Conservation (phyloP, 192 early-diverging fungal genomes). For the Coemansia sp. region DNA sequence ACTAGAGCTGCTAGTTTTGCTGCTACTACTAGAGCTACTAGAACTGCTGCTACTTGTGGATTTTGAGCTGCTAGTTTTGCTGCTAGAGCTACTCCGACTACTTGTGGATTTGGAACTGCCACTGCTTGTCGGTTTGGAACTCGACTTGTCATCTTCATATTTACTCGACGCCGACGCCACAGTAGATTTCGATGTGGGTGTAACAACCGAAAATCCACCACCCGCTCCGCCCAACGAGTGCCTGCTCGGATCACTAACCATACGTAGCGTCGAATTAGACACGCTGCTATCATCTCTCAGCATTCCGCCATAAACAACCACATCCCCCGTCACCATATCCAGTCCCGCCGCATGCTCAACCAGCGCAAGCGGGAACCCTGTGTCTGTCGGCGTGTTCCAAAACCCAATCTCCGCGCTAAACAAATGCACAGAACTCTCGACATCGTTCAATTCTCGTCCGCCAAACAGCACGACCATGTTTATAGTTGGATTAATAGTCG, state of each 20-base stretch:
- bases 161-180: neutral
- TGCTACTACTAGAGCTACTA: neutral
- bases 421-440: slow-evolving; percentile 18
- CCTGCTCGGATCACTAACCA: slow-evolving; percentile 27
- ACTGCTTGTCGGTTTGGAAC: neutral
- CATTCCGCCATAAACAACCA: slow-evolving; percentile 38
- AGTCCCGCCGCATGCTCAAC: slow-evolving; percentile 27
- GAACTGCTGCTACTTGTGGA: neutral
- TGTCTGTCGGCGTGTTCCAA: slow-evolving; percentile 32
- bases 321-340: slow-evolving; percentile 38
- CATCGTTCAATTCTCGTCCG: slow-evolving; percentile 17
- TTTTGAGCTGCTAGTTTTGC: neutral
- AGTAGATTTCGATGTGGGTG: neutral
- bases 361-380: slow-evolving; percentile 19
- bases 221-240: slow-evolving; percentile 3
- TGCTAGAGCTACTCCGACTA: neutral
- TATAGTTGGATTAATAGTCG: slow-evolving; percentile 24
- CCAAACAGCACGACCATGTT: slow-evolving; percentile 48
- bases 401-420: slow-evolving; percentile 45
- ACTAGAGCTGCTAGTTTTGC: neutral
- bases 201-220: slow-evolving; percentile 1
- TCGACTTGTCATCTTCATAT: neutral
- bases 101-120: neutral
- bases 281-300: neutral
- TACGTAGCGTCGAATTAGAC: slow-evolving; percentile 41